Evolutionary conservation across 75 land plant species (phyloP), one percentile per base, ranked within the genome.

Genomic region (Selaginella tamariscina): DNA sequence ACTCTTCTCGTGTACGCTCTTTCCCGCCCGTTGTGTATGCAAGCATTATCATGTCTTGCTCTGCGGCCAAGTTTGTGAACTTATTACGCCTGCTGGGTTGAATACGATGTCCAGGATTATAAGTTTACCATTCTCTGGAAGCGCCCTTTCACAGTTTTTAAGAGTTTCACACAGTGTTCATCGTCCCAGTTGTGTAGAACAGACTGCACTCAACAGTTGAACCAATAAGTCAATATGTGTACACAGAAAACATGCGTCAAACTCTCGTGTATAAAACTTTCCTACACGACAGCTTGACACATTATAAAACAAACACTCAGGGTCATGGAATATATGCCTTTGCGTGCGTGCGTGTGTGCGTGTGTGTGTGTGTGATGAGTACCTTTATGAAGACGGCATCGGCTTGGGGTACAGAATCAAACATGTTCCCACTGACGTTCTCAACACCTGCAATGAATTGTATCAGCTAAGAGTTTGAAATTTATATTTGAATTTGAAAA

Each of bases 11-110:
- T 0, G 73, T 79, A 27, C 81, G 54, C 60, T 74, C 81, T 33
- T 62, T 56, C 1, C 80, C 77, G 5, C 69, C 65, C 2, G 71
- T 31, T 20, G 49, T 32, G 23, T 74, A 67, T 1, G 81, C 77
- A 9, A 79, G 23, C 80, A 78, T 78, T 11, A 78, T 2, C 21
- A 78, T 26, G 32, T 79, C 81, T 9, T 74, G 68, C 18, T 39
- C 15, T 5, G 49, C 49, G 11, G 5, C 49, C 49, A 39, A 15
- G 11, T 5, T 15, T 39, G 49, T 15, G 49, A 39, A 39, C 5
- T 5, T 39, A 39, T 39, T 15, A 15, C 49, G 5, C 49, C n/a
- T n/a, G n/a, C n/a, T n/a, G 49, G 15, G 11, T 39, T 39, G 49
- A 5, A 39, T 5, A 39, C 15, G 49, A 39, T 39, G 15, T 39